A percentile compares a stretch with the other conserved stretches of the same genome.
phyloP scores from a whole-genome alignment of 148 eudicot genomes.

The Rhododendron ovatum region DNA sequence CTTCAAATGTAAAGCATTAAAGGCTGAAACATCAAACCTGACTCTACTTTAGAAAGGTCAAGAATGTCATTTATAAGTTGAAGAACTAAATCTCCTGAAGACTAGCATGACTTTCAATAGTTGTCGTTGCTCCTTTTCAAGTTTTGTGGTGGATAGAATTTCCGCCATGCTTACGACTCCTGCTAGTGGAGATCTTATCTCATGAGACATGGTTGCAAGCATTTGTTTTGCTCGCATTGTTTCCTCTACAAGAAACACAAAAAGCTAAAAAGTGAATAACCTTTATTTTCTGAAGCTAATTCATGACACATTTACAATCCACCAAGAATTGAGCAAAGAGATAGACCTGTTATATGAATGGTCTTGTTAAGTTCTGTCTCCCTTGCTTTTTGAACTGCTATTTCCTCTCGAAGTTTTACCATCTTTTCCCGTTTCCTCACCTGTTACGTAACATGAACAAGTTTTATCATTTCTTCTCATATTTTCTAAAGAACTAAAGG shows the following conservation, averaged over 20 bases:
- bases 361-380: constrained; percentile 93
- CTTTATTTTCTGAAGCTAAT: neutral
- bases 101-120: constrained; percentile 74
- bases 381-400: constrained; percentile 92
- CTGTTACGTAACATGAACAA: constrained; percentile 29
- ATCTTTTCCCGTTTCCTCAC: constrained; percentile 85
- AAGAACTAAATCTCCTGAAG: constrained; percentile 90
- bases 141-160: constrained; percentile 67
- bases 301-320: neutral
- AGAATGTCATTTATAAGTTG: constrained; percentile 93
- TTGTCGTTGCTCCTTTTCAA: constrained; percentile 68
- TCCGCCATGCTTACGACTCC: constrained; percentile 96
- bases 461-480: neutral
- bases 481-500: neutral
- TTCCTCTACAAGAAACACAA: constrained; percentile 58
- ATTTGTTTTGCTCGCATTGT: constrained; percentile 92
- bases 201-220: constrained; percentile 98
- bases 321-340: neutral
- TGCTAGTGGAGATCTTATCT: constrained; percentile 87
- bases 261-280: neutral
- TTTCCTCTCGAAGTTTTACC: constrained; percentile 85
- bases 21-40: constrained; percentile 49
- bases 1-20: neutral
- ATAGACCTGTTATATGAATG: constrained; percentile 78
- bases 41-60: constrained; percentile 89